Base-by-base conservation (phyloP, 805 yeast genomes). In the Pichia insulana region DNA sequence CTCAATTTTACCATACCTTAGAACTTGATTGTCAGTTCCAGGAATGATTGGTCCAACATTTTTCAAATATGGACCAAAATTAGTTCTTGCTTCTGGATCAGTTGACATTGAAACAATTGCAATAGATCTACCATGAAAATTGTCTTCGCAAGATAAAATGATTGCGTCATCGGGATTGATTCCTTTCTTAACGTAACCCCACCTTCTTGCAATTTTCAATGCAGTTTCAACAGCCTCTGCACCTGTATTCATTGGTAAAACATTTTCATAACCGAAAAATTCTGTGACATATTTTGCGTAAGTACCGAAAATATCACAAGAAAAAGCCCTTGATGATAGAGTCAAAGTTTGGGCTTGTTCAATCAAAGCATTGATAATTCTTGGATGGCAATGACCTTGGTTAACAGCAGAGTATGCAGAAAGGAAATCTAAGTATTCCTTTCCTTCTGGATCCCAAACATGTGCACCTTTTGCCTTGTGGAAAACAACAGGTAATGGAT, bases 171-270 rank as follows among this genome's bases (percentile, higher is more conserved):
- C 77, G 25, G 78, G 73, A 27, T 88, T 80, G 53, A 90, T 90
- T 3, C 83, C 83, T 69, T 90, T 90, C 62, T 77, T 78, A 55
- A 73, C 73, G 70, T 89, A 90, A 43, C 97, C 97, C 97, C 97
- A 90, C 70, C 90, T 81, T 74, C 97, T 81, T 40, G 97, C 97
- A 46, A 90, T 70, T 65, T 90, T 90, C 60, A 90, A 70, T 25
- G 84, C 96, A 33, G 96, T 86, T 69, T 90, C 97, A 34, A 90
- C 97, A 9, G 97, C 97, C 68, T 90, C 97, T 32, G 97, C 97
- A 61, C 97, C 97, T 12, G 97, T 90, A 70, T 90, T 90, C 97
- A 89, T 90, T 51, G 97, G 97, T 60, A 90, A 70, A 10, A 90
- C 90, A 83, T 78, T 80, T 57, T 90, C 97, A 65, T 86, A 90